These are phyloP conservation scores for Bjerkandera adusta DNA, from an alignment of 1,284 basidiomycete genomes.

Conservation along the genomic window DNA sequence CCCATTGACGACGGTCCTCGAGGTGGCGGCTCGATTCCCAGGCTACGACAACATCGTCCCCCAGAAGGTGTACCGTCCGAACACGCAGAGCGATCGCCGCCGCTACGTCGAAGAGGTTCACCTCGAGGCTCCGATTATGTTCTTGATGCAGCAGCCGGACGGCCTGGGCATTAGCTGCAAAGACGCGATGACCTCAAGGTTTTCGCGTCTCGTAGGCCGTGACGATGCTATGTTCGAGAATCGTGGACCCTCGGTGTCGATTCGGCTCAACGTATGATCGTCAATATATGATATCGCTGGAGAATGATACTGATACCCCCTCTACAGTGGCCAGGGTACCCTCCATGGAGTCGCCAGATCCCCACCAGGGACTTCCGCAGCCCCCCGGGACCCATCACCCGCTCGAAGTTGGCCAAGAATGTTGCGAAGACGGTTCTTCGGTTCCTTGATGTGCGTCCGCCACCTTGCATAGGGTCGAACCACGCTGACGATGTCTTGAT, in stretches of 20 bases:
- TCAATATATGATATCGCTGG: too few species aligned
- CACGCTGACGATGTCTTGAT: constrained; percentile 4
- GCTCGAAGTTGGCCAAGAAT: constrained; percentile 38
- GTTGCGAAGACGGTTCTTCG: constrained; percentile 37
- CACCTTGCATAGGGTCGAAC: constrained; percentile 7
- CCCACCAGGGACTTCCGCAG: constrained; percentile 75
- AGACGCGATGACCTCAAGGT: constrained; percentile 46
- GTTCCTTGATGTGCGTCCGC: constrained; percentile 32
- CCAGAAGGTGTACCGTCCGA: constrained; percentile 67
- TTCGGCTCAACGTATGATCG: constrained; percentile 67
- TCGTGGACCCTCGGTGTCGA: constrained; percentile 74
- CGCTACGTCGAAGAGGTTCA: constrained; percentile 69
- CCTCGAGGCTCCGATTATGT: constrained; percentile 61
- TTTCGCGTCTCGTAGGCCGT: constrained; percentile 42
- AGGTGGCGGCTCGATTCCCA: constrained; percentile 18
- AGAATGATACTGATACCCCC: constrained; percentile 8
- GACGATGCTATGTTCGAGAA: constrained; percentile 64
- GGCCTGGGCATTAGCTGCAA: constrained; percentile 58
- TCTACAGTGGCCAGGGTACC: constrained; percentile 77
- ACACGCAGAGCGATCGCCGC: constrained; percentile 68
- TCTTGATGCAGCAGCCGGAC: constrained; percentile 46
- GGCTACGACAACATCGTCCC: constrained; percentile 39
- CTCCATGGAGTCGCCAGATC: constrained; percentile 74
- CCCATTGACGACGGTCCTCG: constrained; percentile 18
- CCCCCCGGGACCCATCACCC: constrained; percentile 64